A percentile compares a stretch with the other conserved stretches of the same genome.
phyloP scores from a whole-genome alignment of 2,329 filamentous ascomycete genomes.

The Ophidiomyces ophidiicola region DNA sequence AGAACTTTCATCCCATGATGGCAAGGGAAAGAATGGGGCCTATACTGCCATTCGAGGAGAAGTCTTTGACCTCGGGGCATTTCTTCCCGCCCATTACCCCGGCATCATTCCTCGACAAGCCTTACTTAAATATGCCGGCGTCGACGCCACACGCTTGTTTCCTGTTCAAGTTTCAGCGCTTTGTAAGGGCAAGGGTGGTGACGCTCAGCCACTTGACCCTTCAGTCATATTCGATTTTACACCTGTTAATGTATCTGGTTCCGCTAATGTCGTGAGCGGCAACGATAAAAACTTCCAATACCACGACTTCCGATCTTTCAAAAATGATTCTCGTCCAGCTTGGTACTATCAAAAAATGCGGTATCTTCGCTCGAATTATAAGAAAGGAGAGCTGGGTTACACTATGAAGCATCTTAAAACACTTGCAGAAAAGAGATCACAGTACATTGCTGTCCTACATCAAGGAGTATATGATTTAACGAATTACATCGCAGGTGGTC shows the following conservation, averaged over 20 bases:
- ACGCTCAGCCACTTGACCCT: constrained; percentile 45
- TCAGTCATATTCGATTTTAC: constrained; percentile 78
- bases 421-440: constrained; percentile 48
- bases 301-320: constrained; percentile 83
- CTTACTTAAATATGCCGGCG: constrained; percentile 69
- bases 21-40: constrained; percentile 51
- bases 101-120: constrained; percentile 47
- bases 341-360: constrained; percentile 90
- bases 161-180: constrained; percentile 88
- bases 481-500: constrained; percentile 65
- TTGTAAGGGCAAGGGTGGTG: constrained; percentile 60
- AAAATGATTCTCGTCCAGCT: constrained; percentile 68
- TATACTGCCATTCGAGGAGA: constrained; percentile 78
- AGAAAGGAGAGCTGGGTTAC: constrained; percentile 80
- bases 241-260: constrained; percentile 59
- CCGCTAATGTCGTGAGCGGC: constrained; percentile 50
- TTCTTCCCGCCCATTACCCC: constrained; percentile 68
- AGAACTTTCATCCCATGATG: constrained; percentile 64
- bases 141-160: constrained; percentile 79
- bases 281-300: constrained; percentile 65
- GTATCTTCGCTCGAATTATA: constrained; percentile 62
- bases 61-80: constrained; percentile 70
- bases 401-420: constrained; percentile 63
- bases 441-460: constrained; percentile 66
- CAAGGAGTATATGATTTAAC: constrained; percentile 80